A percentile compares a stretch with the other conserved stretches of the same genome.
Conservation (phyloP, 768 basidiomycete species). For the Pleurotus tuber-regium region DNA sequence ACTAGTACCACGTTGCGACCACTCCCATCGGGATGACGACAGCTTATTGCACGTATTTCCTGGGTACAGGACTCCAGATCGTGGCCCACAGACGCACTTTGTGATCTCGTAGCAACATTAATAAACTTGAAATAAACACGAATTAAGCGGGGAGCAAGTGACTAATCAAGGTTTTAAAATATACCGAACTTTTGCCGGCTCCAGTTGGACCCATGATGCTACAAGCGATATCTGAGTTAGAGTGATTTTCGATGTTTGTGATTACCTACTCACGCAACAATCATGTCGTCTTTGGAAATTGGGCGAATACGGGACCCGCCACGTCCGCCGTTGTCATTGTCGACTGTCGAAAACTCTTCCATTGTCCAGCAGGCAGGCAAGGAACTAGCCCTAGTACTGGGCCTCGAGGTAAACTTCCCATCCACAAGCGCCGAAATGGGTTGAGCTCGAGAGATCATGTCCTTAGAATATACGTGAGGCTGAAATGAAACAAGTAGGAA, state of each 20-base stretch:
- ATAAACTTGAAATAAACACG: slow-evolving; percentile 28
- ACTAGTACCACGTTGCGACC: slow-evolving; percentile 22
- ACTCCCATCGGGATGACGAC: slow-evolving; percentile 12
- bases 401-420: neutral
- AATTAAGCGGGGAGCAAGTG: too few species aligned
- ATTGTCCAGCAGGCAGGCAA: neutral
- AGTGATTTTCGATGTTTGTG: neutral
- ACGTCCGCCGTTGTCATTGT: neutral
- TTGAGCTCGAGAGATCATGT: too few species aligned
- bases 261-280: slow-evolving; percentile 11
- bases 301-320: neutral
- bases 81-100: slow-evolving; percentile 20
- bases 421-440: neutral
- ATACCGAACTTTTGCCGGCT: slow-evolving; percentile 23
- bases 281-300: slow-evolving; percentile 12
- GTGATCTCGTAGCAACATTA: slow-evolving; percentile 19
- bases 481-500: too few species aligned
- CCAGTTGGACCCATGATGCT: slow-evolving; percentile 26
- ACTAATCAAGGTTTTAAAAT: too few species aligned
- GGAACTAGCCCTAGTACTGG: neutral
- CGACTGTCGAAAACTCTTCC: neutral
- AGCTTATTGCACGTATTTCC: slow-evolving; percentile 16
- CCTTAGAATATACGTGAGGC: too few species aligned
- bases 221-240: neutral
- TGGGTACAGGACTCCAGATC: slow-evolving; percentile 22